Conservation (phyloP, 2,329 filamentous ascomycete genomes). For the Apiospora pterosperma region DNA sequence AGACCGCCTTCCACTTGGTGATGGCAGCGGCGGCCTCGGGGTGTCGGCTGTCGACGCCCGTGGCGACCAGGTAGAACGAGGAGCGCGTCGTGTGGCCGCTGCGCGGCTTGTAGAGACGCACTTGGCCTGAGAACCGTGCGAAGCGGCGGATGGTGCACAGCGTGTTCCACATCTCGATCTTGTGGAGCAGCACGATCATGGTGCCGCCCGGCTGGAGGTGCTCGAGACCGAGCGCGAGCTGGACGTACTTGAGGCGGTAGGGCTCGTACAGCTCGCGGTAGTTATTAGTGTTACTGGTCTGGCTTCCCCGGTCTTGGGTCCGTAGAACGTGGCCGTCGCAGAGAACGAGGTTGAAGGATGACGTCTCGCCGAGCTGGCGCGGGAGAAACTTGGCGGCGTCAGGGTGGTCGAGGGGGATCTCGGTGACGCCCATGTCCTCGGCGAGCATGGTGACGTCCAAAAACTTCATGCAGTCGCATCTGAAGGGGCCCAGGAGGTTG, state of each 20-base stretch:
- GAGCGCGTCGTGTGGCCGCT: slow-evolving; percentile 36
- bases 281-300: background rate
- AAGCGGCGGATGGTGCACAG: slow-evolving; percentile 36
- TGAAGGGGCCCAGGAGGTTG: slow-evolving; percentile 22
- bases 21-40: slow-evolving; percentile 32
- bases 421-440: slow-evolving; percentile 31
- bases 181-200: slow-evolving; percentile 49
- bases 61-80: slow-evolving; percentile 53
- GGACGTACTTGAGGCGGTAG: slow-evolving; percentile 14
- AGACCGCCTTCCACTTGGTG: slow-evolving; percentile 35
- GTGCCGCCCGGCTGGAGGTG: slow-evolving; percentile 43
- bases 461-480: slow-evolving; percentile 17
- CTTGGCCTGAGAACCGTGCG: slow-evolving; percentile 37
- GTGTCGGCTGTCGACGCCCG: slow-evolving; percentile 30
- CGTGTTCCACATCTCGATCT: slow-evolving; percentile 37
- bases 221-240: slow-evolving; percentile 30
- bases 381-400: slow-evolving; percentile 26
- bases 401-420: slow-evolving; percentile 30
- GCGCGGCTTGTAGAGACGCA: slow-evolving; percentile 43
- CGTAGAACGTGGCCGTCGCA: slow-evolving; percentile 31
- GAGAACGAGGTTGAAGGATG: slow-evolving; percentile 41
- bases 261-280: slow-evolving; percentile 18
- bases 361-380: slow-evolving; percentile 18
- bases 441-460: slow-evolving; percentile 51
- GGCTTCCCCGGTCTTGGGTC: slow-evolving; percentile 15